Percentiles rank a stretch among this genome's conserved stretches.
Evolutionary conservation across 495 filamentous ascomycete species (phyloP).

Genomic region (Pseudoneurospora amorphoporcata): DNA sequence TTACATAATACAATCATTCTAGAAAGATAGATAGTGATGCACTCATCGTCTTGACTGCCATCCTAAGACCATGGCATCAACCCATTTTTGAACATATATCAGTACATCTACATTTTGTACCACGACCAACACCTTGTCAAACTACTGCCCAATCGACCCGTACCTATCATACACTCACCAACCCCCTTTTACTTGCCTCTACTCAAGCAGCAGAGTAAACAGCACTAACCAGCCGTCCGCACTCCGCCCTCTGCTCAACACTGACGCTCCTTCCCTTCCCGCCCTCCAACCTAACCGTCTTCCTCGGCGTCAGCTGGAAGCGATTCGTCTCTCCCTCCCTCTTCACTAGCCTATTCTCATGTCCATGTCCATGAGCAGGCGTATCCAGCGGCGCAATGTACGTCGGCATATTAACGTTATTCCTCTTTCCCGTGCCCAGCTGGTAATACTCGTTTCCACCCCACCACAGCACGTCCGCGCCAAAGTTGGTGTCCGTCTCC

Average conservation of each 20-base stretch:
- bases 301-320: slow-evolving; percentile 75
- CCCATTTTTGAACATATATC: not conserved
- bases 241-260: slow-evolving; percentile 82
- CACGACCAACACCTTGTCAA: not conserved
- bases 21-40: not conserved
- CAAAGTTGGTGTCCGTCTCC: slow-evolving; percentile 64
- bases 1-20: not conserved
- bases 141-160: not conserved
- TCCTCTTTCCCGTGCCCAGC: slow-evolving; percentile 81
- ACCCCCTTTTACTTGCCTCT: not conserved
- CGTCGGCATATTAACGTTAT: slow-evolving; percentile 58
- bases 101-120: not conserved
- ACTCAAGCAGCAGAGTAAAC: slow-evolving; percentile 52
- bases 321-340: slow-evolving; percentile 55
- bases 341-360: slow-evolving; percentile 35
- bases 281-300: slow-evolving; percentile 54
- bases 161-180: not conserved
- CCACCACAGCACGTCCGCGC: slow-evolving; percentile 83
- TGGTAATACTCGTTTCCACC: slow-evolving; percentile 91
- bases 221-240: slow-evolving; percentile 72
- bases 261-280: slow-evolving; percentile 55
- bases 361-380: not conserved
- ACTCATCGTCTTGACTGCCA: not conserved
- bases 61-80: not conserved
- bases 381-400: slow-evolving; percentile 72